phyloP scores from a whole-genome alignment of 2,329 filamentous ascomycete species.

The Cucurbitaria berberidis region DNA sequence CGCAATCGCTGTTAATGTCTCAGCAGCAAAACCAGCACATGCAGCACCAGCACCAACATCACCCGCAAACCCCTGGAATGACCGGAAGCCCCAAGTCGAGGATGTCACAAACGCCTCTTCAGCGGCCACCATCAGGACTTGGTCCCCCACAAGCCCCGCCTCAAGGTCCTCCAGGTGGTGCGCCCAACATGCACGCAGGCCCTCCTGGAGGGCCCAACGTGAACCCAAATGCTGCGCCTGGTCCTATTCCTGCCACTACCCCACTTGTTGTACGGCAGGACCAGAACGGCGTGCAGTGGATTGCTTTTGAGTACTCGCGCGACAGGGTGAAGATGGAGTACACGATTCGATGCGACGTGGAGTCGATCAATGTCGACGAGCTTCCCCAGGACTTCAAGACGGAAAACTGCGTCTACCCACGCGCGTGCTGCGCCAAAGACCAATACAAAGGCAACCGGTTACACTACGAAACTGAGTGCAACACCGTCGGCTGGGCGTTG shows the following conservation, averaged over 20 bases:
- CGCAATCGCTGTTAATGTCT: slow-evolving; percentile 59
- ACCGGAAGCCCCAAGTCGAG: slow-evolving; percentile 63
- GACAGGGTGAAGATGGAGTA: slow-evolving; percentile 99
- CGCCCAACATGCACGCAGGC: slow-evolving; percentile 50
- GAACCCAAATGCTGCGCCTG: slow-evolving; percentile 90
- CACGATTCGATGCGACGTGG: slow-evolving; percentile 96
- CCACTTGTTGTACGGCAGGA: slow-evolving; percentile 93
- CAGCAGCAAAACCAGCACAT: slow-evolving; percentile 54
- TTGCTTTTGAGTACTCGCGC: slow-evolving; percentile 96
- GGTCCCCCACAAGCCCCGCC: slow-evolving; percentile 49
- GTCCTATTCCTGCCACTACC: slow-evolving; percentile 95
- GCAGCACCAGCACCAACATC: slow-evolving; percentile 50
- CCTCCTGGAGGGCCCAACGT: slow-evolving; percentile 59
- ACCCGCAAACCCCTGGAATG: slow-evolving; percentile 64
- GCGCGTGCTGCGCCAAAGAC: slow-evolving; percentile 93
- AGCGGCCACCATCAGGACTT: slow-evolving; percentile 61
- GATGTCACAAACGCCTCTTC: slow-evolving; percentile 58
- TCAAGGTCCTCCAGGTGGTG: slow-evolving; percentile 49
- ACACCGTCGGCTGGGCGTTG: slow-evolving; percentile 98
- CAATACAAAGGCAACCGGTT: slow-evolving; percentile 95
- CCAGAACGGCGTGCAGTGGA: slow-evolving; percentile 97
- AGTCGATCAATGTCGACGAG: slow-evolving; percentile 90
- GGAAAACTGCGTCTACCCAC: slow-evolving; percentile 97
- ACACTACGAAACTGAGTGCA: slow-evolving; percentile 98
- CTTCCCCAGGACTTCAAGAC: slow-evolving; percentile 90